Base-by-base conservation (phyloP, 1,284 basidiomycete genomes). In the Heterobasidion occidentale region DNA sequence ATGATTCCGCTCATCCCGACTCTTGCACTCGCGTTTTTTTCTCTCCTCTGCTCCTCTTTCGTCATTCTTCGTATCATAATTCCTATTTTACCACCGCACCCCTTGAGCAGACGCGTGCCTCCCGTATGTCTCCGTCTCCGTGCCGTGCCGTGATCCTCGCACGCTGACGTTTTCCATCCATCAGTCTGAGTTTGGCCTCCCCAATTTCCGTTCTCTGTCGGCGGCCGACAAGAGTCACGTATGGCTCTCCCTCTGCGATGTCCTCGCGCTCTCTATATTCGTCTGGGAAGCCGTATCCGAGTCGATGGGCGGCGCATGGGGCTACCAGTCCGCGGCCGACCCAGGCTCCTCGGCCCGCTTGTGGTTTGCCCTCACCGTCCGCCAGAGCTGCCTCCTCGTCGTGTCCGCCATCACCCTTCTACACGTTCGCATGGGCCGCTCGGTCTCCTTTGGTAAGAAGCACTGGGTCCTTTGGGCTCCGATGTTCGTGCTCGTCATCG, bases 401-500 rank as follows among this genome's bases (percentile, higher is more conserved):
- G 73, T 88, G 38, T 74, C 76, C 1, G 71, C 70, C 9, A 70
- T 86, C 53, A 84, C 83, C n/a, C 75, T 88, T 36, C 69, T 87
- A 20, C 83, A 88, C 58, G 78, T 88, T 58, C 81, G 86, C 14
- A 72, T 82, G 71, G 84, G 80, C n/a, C 79, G 78, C 51, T 78
- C 86, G 1, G 77, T 86, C 12, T 77, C 83, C 8, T 86, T 87
- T 60, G 86, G 87, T 12, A 61, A 65, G 15, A 80, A 71, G 55
- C 84, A 88, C 60, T 87, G 83, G 83, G 79, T 84, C 74, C 66
- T 89, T 36, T 87, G 83, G 84, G 76, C 73, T 7, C 86, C 86
- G 2, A 79, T 78, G 2, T 52, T 80, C 7, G 60, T 86, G 51
- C 68, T 88, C 9, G 71, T 76, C 20, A 61, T 73, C 33, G 76